phyloP scores from a whole-genome alignment of 1,139 yeast species.

The Pichia norvegensis region DNA sequence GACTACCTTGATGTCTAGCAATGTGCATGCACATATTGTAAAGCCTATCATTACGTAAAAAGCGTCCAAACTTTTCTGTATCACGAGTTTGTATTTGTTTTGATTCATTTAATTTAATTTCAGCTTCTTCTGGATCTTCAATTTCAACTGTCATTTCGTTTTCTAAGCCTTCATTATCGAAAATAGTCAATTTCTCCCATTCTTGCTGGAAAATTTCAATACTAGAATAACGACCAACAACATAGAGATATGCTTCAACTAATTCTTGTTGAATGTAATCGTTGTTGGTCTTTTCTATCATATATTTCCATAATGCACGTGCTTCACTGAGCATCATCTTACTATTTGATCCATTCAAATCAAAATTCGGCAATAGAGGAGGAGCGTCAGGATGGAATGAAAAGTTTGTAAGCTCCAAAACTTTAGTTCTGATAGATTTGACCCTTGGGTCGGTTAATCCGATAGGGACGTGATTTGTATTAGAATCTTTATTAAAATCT shows the following conservation, averaged over 20 bases:
- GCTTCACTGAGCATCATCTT: slow-evolving; percentile 59
- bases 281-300: slow-evolving; percentile 30
- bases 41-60: slow-evolving; percentile 41
- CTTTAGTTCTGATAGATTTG: slow-evolving; percentile 23
- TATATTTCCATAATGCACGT: slow-evolving; percentile 64
- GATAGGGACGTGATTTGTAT: slow-evolving; percentile 28
- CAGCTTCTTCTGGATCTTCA: slow-evolving; percentile 23
- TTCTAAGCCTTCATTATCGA: slow-evolving; percentile 23
- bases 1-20: slow-evolving; percentile 47
- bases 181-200: slow-evolving; percentile 41
- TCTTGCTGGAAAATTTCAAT: slow-evolving; percentile 45
- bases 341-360: slow-evolving; percentile 30
- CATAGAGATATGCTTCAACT: slow-evolving; percentile 46
- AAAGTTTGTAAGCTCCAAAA: slow-evolving; percentile 23
- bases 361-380: slow-evolving; percentile 61
- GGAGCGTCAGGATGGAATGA: slow-evolving; percentile 31
- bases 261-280: slow-evolving; percentile 36
- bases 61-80: neutral
- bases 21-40: slow-evolving; percentile 63
- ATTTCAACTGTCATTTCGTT: slow-evolving; percentile 14
- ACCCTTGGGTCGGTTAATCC: slow-evolving; percentile 25
- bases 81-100: neutral
- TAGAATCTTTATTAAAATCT: slow-evolving; percentile 8
- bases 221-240: slow-evolving; percentile 41
- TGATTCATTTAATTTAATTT: slow-evolving; percentile 22